These are phyloP conservation scores for Phytophthora rubi DNA, from an alignment of 352 stramenopile genomes.

Conservation along the genomic window DNA sequence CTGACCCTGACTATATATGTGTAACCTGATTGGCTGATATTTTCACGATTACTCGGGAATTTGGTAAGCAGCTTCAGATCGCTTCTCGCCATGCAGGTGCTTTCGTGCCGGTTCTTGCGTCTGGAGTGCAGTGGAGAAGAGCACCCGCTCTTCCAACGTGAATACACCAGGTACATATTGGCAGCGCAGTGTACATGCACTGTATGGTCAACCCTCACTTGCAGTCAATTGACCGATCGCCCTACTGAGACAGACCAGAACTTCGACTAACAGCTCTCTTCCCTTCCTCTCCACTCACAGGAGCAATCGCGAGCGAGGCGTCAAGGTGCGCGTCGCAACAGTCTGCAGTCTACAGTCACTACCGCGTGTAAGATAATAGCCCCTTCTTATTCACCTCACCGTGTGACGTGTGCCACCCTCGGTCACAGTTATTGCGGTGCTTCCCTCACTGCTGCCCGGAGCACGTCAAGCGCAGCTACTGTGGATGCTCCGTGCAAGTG, in stretches of 20 bases:
- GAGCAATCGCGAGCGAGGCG: constrained; percentile 1
- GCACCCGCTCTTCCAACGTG: not conserved
- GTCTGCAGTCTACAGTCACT: not conserved
- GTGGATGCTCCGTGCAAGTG: constrained; percentile 41
- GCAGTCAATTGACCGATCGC: no score
- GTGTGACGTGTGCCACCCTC: no score
- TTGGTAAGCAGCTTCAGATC: no score
- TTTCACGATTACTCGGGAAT: no score
- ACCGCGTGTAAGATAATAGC: no score
- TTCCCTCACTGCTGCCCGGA: constrained; percentile 51
- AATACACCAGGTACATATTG: not conserved
- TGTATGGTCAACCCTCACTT: no score
- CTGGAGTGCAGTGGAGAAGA: not conserved
- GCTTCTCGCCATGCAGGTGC: not conserved
- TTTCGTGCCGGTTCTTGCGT: not conserved
- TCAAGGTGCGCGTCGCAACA: not conserved
- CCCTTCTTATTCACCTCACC: not conserved
- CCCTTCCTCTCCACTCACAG: not conserved
- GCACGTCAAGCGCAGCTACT: constrained; percentile 44
- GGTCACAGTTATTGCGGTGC: constrained; percentile 34
- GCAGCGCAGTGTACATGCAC: no score
- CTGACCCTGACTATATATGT: no score
- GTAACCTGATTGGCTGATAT: no score
- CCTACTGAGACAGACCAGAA: no score
- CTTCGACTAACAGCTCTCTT: no score